Percentiles rank a stretch among this genome's conserved stretches.
Evolutionary conservation across 2,329 filamentous ascomycete genomes (phyloP).

Genomic region (Botrytis medusae): DNA sequence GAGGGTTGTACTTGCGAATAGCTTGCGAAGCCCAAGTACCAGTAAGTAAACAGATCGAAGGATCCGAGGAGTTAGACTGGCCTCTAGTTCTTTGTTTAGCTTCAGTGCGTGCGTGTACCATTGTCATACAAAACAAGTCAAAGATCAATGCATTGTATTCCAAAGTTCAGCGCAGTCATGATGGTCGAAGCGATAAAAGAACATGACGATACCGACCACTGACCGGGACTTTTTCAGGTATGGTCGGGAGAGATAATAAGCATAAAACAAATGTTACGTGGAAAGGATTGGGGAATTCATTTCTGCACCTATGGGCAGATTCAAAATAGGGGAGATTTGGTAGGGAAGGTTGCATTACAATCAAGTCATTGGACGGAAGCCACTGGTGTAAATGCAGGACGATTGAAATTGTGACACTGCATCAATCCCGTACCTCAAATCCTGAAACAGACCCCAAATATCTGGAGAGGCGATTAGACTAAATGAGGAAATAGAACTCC

Average conservation of each 20-base stretch:
- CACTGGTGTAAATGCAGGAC: neutral
- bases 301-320: neutral
- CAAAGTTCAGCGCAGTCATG: neutral
- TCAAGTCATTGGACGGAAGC: neutral
- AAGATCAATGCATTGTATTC: conserved; percentile 18
- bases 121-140: conserved; percentile 17
- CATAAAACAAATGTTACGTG: neutral
- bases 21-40: neutral
- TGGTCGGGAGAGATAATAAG: neutral
- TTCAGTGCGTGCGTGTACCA: conserved; percentile 8
- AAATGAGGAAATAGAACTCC: neutral
- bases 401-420: conserved; percentile 9
- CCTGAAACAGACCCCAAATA: conserved; percentile 7
- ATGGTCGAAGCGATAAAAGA: neutral
- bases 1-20: neutral
- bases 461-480: neutral
- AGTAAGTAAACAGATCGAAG: neutral
- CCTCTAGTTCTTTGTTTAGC: neutral
- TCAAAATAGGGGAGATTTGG: neutral
- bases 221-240: neutral
- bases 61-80: neutral
- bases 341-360: neutral
- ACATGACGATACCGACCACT: neutral
- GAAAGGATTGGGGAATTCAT: neutral
- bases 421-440: conserved; percentile 4